These are phyloP conservation scores for Boletellus ananiceps DNA, from an alignment of 768 basidiomycete species.

Conservation along the genomic window DNA sequence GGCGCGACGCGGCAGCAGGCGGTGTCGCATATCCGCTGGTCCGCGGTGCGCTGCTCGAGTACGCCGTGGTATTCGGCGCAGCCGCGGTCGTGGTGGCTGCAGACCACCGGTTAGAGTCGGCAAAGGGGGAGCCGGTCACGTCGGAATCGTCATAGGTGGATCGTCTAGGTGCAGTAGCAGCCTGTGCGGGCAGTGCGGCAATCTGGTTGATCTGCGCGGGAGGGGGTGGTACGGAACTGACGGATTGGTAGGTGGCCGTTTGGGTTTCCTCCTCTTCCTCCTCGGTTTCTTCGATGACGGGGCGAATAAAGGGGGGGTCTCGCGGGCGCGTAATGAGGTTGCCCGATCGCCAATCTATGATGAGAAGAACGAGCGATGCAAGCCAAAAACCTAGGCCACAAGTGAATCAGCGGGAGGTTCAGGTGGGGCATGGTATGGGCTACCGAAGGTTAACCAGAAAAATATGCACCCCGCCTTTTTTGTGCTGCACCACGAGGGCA, in stretches of 20 bases:
- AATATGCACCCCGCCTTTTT: conserved; percentile 90
- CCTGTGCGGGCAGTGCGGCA: conserved; percentile 10
- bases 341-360: conserved; percentile 78
- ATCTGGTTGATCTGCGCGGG: conserved; percentile 27
- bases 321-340: conserved; percentile 42
- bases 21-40: conserved; percentile 29
- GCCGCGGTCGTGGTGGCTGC: conserved; percentile 27
- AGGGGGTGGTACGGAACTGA: conserved; percentile 32
- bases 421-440: not conserved
- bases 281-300: conserved; percentile 45
- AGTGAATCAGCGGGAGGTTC: conserved; percentile 4
- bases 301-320: conserved; percentile 76
- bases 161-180: conserved; percentile 13
- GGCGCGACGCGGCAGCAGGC: conserved; percentile 41
- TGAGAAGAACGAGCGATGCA: conserved; percentile 58
- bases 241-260: conserved; percentile 42
- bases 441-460: conserved; percentile 82
- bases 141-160: conserved; percentile 25
- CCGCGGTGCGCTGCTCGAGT: conserved; percentile 19
- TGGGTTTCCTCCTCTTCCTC: conserved; percentile 55
- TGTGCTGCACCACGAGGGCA: conserved; percentile 84
- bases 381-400: conserved; percentile 62
- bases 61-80: conserved; percentile 22
- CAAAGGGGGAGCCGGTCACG: conserved; percentile 39
- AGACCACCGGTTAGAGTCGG: conserved; percentile 50